Conservation (phyloP, 2,329 filamentous ascomycete species). For the Penicillium polonicum region DNA sequence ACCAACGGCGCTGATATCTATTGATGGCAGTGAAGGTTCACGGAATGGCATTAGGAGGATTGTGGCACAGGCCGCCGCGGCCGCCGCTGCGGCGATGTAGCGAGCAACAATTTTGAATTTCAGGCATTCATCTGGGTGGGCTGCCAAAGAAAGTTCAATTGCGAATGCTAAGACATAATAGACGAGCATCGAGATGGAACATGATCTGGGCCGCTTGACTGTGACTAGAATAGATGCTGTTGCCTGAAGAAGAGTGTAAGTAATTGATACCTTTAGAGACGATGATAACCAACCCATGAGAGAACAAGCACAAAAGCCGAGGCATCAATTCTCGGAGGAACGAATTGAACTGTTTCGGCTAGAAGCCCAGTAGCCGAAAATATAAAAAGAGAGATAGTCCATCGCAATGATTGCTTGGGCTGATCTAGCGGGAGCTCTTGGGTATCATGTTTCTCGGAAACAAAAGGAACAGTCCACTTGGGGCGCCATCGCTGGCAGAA, state of each 20-base stretch:
- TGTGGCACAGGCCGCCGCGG: conserved; percentile 50
- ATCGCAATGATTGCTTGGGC: conserved; percentile 30
- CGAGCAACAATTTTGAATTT: conserved; percentile 21
- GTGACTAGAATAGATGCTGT: conserved; percentile 37
- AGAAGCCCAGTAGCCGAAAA: conserved; percentile 39
- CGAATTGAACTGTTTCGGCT: conserved; percentile 33
- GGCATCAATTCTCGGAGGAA: conserved; percentile 17
- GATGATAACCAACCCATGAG: conserved; percentile 40
- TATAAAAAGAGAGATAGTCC: conserved; percentile 40
- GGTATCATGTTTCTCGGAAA: conserved; percentile 43
- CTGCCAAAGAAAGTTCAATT: conserved; percentile 36
- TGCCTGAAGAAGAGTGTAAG: conserved; percentile 31
- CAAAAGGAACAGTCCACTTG: conserved; percentile 54
- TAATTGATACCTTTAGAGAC: conserved; percentile 15
- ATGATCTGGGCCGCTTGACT: conserved; percentile 42
- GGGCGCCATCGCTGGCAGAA: conserved; percentile 37
- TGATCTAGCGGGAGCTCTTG: conserved; percentile 34
- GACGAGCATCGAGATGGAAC: conserved; percentile 40
- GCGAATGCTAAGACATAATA: conserved; percentile 36
- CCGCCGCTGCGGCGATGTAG: conserved; percentile 38
- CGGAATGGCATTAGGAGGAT: conserved; percentile 70
- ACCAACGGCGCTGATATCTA: conserved; percentile 61
- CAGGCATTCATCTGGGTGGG: conserved; percentile 20
- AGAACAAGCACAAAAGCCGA: conserved; percentile 29
- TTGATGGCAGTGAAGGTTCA: conserved; percentile 53